Evolutionary conservation across 371 early-diverging fungal genomes (phyloP).

Genomic region (Homolaphlyctis polyrhiza): DNA sequence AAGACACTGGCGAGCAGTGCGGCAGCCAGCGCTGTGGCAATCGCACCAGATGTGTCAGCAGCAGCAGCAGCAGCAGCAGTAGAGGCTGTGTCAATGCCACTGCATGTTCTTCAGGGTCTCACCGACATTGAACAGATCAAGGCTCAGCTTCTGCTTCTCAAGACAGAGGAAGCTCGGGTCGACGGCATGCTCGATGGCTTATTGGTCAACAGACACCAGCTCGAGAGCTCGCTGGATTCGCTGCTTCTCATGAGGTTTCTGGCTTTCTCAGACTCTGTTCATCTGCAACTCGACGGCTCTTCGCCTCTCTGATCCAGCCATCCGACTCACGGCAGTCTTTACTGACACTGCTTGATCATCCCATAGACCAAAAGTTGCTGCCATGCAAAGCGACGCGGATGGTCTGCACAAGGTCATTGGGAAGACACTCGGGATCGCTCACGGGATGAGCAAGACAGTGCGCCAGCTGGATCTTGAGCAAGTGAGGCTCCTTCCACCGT

Average conservation of each 20-base stretch:
- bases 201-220: constrained; percentile 31
- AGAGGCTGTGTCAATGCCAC: constrained; percentile 13
- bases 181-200: constrained; percentile 59
- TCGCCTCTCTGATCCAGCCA: constrained; percentile 9
- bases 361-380: constrained; percentile 57
- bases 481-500: constrained; percentile 15
- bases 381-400: constrained; percentile 47
- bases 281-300: background rate
- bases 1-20: background rate
- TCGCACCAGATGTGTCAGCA: background rate
- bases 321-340: background rate
- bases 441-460: constrained; percentile 75
- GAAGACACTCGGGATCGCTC: constrained; percentile 67
- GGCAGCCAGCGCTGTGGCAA: background rate
- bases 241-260: constrained; percentile 18
- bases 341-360: background rate
- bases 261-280: background rate
- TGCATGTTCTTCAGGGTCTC: constrained; percentile 33
- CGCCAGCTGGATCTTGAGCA: constrained; percentile 77
- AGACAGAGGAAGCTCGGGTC: constrained; percentile 61
- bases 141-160: constrained; percentile 56
- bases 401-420: constrained; percentile 54
- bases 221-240: constrained; percentile 40
- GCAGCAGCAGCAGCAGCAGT: background rate
- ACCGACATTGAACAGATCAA: constrained; percentile 63